phyloP scores from a whole-genome alignment of 169 alveolate species.

The Cryptosporidium andersoni region DNA sequence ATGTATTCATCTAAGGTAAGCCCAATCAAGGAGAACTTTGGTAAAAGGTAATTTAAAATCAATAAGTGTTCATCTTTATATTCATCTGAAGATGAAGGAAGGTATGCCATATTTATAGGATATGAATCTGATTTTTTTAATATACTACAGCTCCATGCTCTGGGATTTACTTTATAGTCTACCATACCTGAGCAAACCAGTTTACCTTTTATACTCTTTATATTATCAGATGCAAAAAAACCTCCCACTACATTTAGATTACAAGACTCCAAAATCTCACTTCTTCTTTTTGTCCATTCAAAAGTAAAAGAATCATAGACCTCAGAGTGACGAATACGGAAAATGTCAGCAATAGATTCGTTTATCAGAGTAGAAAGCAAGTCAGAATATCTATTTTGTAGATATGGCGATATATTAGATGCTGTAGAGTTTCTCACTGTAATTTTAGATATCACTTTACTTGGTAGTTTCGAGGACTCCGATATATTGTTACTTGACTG shows the following conservation, averaged over 20 bases:
- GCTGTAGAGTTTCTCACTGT: slow-evolving; percentile 2
- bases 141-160: background rate
- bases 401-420: slow-evolving; percentile 15
- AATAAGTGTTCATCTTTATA: slow-evolving; percentile 19
- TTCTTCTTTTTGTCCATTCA: slow-evolving; percentile 50
- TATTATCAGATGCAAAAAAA: background rate
- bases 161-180: too few species aligned
- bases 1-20: slow-evolving; percentile 24
- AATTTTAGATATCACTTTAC: background rate
- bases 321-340: slow-evolving; percentile 47
- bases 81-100: background rate
- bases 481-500: slow-evolving; percentile 6
- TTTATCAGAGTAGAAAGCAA: slow-evolving; percentile 48
- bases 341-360: slow-evolving; percentile 46
- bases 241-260: slow-evolving; percentile 7
- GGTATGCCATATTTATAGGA: too few species aligned
- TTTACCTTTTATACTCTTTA: background rate
- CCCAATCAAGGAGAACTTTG: slow-evolving; percentile 25
- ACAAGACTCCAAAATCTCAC: slow-evolving; percentile 23
- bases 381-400: slow-evolving; percentile 50
- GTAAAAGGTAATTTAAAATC: slow-evolving; percentile 23
- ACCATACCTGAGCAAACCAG: too few species aligned
- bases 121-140: too few species aligned
- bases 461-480: background rate
- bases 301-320: slow-evolving; percentile 38